Conservation (phyloP, 352 stramenopile genomes). For the Pythium coloratum region DNA sequence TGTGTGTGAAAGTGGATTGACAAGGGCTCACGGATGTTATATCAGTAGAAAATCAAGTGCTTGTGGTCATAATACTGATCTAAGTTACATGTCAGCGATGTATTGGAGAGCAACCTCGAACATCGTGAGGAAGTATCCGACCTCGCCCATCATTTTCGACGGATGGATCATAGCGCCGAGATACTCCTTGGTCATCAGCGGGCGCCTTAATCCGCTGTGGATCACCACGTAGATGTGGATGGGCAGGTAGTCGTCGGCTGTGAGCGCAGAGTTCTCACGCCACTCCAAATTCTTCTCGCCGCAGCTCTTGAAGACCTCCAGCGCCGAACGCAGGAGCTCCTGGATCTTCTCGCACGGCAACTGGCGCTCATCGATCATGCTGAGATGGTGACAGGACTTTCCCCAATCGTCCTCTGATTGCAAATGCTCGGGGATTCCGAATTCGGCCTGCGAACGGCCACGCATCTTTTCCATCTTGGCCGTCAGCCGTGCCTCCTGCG, state of each 20-base stretch:
- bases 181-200: conserved; percentile 71
- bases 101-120: conserved; percentile 88
- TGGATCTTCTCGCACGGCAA: conserved; percentile 80
- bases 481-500: conserved; percentile 51
- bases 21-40: too few species aligned
- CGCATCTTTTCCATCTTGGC: conserved; percentile 68
- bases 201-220: conserved; percentile 72
- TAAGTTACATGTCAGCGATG: conserved; percentile 74
- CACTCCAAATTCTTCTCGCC: conserved; percentile 79
- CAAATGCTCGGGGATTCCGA: conserved; percentile 74
- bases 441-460: conserved; percentile 62
- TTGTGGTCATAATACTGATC: background rate
- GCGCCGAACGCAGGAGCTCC: conserved; percentile 67
- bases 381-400: conserved; percentile 77
- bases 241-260: conserved; percentile 81
- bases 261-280: conserved; percentile 71
- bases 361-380: conserved; percentile 80
- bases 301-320: conserved; percentile 82
- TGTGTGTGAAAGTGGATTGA: too few species aligned
- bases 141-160: conserved; percentile 78
- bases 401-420: conserved; percentile 80
- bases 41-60: too few species aligned
- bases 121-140: conserved; percentile 88
- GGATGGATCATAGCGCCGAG: conserved; percentile 84
- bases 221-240: conserved; percentile 88